Evolutionary conservation across 2,329 filamentous ascomycete species (phyloP).

Genomic region (Thermoascus crustaceus): DNA sequence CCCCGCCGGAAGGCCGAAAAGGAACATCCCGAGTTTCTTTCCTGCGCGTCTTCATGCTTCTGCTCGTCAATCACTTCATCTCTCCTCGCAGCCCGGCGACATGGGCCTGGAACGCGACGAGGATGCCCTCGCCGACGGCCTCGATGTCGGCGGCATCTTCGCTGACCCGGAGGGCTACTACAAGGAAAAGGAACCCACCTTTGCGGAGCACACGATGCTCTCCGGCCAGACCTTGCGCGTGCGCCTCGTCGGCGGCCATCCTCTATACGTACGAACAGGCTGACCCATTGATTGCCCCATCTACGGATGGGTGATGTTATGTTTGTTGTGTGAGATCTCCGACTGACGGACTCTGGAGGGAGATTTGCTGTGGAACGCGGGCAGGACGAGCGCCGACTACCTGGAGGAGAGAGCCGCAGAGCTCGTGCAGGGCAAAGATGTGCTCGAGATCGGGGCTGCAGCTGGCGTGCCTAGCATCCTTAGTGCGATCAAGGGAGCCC

Average conservation of each 20-base stretch:
- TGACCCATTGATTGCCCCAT: conserved; percentile 1
- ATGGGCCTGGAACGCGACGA: conserved; percentile 16
- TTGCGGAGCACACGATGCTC: conserved; percentile 61
- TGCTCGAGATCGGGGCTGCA: conserved; percentile 84
- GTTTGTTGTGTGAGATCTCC: conserved; percentile 1
- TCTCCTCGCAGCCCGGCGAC: not conserved
- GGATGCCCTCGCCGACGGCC: conserved; percentile 18
- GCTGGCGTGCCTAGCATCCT: conserved; percentile 77
- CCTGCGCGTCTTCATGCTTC: not conserved
- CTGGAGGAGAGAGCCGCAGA: conserved; percentile 59
- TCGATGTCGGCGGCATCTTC: conserved; percentile 54
- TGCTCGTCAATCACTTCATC: not conserved
- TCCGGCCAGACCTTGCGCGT: conserved; percentile 59
- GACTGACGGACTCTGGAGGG: conserved; percentile 44
- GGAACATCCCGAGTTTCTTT: not conserved
- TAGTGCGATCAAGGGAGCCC: conserved; percentile 63
- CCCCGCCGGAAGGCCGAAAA: not conserved
- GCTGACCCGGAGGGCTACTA: conserved; percentile 75
- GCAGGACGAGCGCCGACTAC: conserved; percentile 67
- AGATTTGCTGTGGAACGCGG: conserved; percentile 86
- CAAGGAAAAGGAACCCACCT: conserved; percentile 66
- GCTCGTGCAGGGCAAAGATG: conserved; percentile 57
- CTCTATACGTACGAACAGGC: conserved; percentile 59
- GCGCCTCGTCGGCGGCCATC: conserved; percentile 76
- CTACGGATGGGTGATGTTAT: not conserved